Evolutionary conservation across 2,329 filamentous ascomycete species (phyloP), one percentile per base, ranked within the genome.

Genomic region (Phaeosphaeriaceae sp.): DNA sequence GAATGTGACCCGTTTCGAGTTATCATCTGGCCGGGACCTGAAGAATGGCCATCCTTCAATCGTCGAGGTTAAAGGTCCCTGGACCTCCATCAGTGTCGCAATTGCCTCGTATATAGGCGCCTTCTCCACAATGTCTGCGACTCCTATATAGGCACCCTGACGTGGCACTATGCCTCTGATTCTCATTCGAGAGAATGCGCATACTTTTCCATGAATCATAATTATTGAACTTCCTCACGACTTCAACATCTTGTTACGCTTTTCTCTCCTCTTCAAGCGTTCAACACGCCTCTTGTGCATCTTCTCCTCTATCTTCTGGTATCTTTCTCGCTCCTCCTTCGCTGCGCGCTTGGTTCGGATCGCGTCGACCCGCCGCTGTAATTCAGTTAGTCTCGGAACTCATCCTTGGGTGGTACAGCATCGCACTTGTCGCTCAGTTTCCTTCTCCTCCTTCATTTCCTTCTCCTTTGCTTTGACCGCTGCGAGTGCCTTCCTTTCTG

Each of bases 251-350:
- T 93, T 94, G 76, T 93, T 99, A 71, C 94, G 86, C 87, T 97
- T 97, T 81, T 99, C 94, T 75, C 91, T 89, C 70, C 92, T 85
- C 86, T 92, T 96, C 75, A 96, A 76, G 64, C 94, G 85, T 77
- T 99, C 94, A 11, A 97, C 88, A 54, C 92, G 83, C 82, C 96
- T 97, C 76, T 85, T 86, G 79, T 97, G 93, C 94, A 99, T 97
- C 80, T 94, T 97, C 78, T 92, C 90, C 16, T 92, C 93, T 85
- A 99, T 85, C 80, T 92, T 90, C 74, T 92, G 90, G 71, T 93
- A 97, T 61, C 93, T 82, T 68, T 92, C 91, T 75, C 89, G 92
- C 80, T 97, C 94, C 66, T 91, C 92, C 82, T 97, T 97, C 43
- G 87, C 89, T 16, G 86, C 88, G 61, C 90, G 84, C 75, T 88